phyloP scores from a whole-genome alignment of 768 basidiomycete genomes.

The Flagelloscypha sp. region DNA sequence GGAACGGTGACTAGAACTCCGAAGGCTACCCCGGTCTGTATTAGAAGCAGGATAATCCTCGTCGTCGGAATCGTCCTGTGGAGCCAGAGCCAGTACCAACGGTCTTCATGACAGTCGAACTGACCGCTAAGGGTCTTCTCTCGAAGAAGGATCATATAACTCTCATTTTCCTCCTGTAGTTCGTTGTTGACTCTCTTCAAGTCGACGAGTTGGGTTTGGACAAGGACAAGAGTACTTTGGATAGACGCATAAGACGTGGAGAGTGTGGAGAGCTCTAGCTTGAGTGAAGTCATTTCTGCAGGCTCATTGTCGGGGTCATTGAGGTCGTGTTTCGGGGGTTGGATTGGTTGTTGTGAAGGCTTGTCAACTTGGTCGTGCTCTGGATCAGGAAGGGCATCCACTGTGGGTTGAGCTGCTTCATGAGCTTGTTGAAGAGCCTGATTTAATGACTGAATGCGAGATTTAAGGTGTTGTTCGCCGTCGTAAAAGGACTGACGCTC shows the following conservation, averaged over 20 bases:
- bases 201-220: conserved; percentile 80
- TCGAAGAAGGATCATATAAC: conserved; percentile 87
- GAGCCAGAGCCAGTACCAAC: conserved; percentile 42
- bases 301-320: conserved; percentile 67
- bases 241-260: conserved; percentile 79
- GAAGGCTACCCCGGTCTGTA: conserved; percentile 45
- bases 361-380: conserved; percentile 13
- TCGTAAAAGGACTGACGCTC: conserved; percentile 91
- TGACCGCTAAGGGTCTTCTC: conserved; percentile 89
- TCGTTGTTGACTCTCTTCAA: conserved; percentile 82
- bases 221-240: conserved; percentile 74
- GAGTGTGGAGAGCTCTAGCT: conserved; percentile 77
- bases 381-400: conserved; percentile 23
- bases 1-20: conserved; percentile 43
- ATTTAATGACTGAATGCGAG: conserved; percentile 74
- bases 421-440: conserved; percentile 51
- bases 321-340: conserved; percentile 34
- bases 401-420: conserved; percentile 31
- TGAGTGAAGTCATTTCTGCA: conserved; percentile 81
- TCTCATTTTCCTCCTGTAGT: conserved; percentile 93
- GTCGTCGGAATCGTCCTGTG: conserved; percentile 32
- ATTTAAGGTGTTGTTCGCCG: conserved; percentile 89
- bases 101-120: conserved; percentile 66
- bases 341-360: conserved; percentile 11
- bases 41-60: conserved; percentile 29